Evolutionary conservation across 1,284 basidiomycete genomes (phyloP).

Genomic region (Pyrrhoderma lamaoense): DNA sequence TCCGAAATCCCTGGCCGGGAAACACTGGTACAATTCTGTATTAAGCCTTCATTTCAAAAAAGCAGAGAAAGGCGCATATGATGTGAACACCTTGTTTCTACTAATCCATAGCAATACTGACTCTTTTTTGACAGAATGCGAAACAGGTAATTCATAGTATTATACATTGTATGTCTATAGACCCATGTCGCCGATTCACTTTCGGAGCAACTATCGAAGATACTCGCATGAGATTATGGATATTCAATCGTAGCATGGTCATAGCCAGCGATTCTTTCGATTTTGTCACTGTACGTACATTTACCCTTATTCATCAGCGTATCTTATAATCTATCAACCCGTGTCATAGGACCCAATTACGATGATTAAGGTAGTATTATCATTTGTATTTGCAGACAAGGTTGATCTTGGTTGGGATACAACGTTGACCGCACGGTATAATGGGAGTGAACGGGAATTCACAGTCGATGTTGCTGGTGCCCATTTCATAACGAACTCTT

Average conservation of each 20-base stretch:
- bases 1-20: too few relatives aligned
- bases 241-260: neutral
- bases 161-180: slow-evolving; percentile 13
- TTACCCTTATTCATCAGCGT: too few relatives aligned
- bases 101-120: too few relatives aligned
- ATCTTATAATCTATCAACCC: neutral
- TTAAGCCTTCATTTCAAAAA: too few relatives aligned
- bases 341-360: neutral
- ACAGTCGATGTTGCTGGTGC: too few relatives aligned
- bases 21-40: too few relatives aligned
- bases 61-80: too few relatives aligned
- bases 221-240: neutral
- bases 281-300: neutral
- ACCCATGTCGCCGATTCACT: slow-evolving; percentile 18
- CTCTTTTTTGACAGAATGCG: slow-evolving; percentile 14
- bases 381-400: neutral
- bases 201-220: slow-evolving; percentile 16
- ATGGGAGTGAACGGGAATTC: too few relatives aligned
- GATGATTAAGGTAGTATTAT: neutral
- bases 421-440: neutral
- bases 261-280: slow-evolving; percentile 3
- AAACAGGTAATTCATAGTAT: slow-evolving; percentile 13
- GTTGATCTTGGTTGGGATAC: neutral
- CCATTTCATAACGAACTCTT: too few relatives aligned
- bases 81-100: too few relatives aligned